phyloP scores from a whole-genome alignment of 441 rosid species.

The Mallotus repandus region DNA sequence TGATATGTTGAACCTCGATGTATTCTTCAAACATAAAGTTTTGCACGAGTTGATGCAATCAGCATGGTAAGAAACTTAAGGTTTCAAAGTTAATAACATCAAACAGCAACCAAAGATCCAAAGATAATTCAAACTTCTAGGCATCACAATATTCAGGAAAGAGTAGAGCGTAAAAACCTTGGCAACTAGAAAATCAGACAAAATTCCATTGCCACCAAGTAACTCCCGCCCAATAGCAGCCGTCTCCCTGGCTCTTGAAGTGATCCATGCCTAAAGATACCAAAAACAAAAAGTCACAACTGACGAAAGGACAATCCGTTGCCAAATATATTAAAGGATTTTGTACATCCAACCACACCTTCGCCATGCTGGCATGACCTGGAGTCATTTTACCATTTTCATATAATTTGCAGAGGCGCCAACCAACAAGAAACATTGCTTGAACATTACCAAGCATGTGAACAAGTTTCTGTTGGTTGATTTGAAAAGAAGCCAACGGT shows the following conservation, averaged over 20 bases:
- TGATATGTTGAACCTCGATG: no score
- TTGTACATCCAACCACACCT: conserved; percentile 47
- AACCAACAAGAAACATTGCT: conserved; percentile 88
- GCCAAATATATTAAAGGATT: not conserved
- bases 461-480: conserved; percentile 93
- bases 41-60: no score
- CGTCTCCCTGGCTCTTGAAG: conserved; percentile 73
- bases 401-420: conserved; percentile 93
- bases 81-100: no score
- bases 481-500: conserved; percentile 87
- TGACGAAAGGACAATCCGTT: not conserved
- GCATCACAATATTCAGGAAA: not conserved
- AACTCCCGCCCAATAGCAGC: conserved; percentile 77
- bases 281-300: conserved; percentile 7
- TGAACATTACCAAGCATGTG: conserved; percentile 85
- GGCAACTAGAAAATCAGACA: conserved; percentile 88
- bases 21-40: no score
- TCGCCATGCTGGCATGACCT: conserved; percentile 95
- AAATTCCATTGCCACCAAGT: conserved; percentile 93
- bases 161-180: conserved; percentile 51
- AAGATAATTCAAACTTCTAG: no score
- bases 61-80: no score
- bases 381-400: conserved; percentile 83
- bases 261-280: conserved; percentile 71
- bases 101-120: no score